These are phyloP conservation scores for Stevia rebaudiana DNA, from an alignment of 140 eudicot genomes.

Conservation along the genomic window DNA sequence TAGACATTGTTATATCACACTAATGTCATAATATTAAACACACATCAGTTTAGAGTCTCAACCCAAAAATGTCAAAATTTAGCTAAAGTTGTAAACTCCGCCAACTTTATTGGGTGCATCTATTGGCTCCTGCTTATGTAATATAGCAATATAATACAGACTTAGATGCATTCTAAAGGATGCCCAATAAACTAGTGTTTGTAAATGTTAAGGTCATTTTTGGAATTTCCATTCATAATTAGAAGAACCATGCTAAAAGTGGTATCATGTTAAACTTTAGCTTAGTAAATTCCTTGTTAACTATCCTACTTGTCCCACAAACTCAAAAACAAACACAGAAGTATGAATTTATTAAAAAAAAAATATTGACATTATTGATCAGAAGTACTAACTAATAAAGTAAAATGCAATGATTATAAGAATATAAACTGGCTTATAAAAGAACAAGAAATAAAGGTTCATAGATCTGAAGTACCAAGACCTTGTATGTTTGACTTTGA, in stretches of 20 bases:
- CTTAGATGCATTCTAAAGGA: background rate
- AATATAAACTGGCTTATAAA: background rate
- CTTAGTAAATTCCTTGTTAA: background rate
- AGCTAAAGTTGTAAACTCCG: background rate
- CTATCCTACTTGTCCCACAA: constrained; percentile 9
- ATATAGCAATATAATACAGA: background rate
- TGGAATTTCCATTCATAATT: background rate
- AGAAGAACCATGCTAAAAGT: background rate
- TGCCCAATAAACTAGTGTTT: background rate
- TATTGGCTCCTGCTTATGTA: background rate
- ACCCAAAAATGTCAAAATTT: background rate
- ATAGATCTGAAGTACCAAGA: background rate
- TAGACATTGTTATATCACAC: constrained; percentile 5
- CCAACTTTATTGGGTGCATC: background rate
- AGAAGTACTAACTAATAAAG: background rate
- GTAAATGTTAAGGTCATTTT: background rate
- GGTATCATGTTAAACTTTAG: background rate
- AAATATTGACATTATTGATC: background rate
- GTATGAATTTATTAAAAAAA: background rate
- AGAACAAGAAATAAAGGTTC: background rate
- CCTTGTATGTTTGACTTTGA: background rate
- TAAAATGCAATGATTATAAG: background rate
- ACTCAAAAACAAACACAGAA: background rate
- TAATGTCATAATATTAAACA: background rate
- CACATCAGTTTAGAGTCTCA: background rate